Evolutionary conservation across 176 grass and related monocot genomes (phyloP).

Genomic region (Triticum monococcum): DNA sequence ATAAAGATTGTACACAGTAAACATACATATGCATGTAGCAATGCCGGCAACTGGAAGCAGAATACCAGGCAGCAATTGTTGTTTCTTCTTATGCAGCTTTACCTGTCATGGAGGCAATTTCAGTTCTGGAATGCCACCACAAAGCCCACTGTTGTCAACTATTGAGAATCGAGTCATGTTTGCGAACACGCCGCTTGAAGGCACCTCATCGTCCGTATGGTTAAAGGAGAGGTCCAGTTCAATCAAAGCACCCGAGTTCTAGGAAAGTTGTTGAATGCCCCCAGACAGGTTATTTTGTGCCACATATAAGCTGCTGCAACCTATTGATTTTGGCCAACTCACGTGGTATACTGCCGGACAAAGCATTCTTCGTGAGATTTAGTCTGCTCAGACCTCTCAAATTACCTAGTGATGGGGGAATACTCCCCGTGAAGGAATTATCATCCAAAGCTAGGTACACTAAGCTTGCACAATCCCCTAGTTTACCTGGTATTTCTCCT

Average conservation of each 20-base stretch:
- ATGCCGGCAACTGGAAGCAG: not conserved
- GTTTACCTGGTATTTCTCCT: slow-evolving; percentile 1
- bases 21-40: slow-evolving; percentile 21
- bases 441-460: slow-evolving; percentile 13
- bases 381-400: slow-evolving; percentile 25
- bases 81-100: not conserved
- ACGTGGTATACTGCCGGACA: slow-evolving; percentile 25
- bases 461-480: slow-evolving; percentile 38
- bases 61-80: slow-evolving; percentile 19
- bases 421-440: slow-evolving; percentile 33
- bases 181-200: not conserved
- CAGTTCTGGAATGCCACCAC: slow-evolving; percentile 29
- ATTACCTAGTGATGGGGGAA: slow-evolving; percentile 6
- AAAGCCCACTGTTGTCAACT: slow-evolving; percentile 28
- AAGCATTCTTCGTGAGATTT: slow-evolving; percentile 32
- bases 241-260: not conserved
- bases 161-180: slow-evolving; percentile 12
- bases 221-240: slow-evolving; percentile 38
- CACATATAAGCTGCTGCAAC: slow-evolving; percentile 33
- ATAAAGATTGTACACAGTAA: not conserved
- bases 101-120: slow-evolving; percentile 22
- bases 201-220: slow-evolving; percentile 15
- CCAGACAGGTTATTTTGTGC: slow-evolving; percentile 30
- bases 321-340: not conserved
- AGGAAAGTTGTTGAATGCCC: slow-evolving; percentile 7